Evolutionary conservation across 176 grass and related monocot genomes (phyloP), one percentile per base, ranked within the genome.

Genomic region (Luzula sylvatica): DNA sequence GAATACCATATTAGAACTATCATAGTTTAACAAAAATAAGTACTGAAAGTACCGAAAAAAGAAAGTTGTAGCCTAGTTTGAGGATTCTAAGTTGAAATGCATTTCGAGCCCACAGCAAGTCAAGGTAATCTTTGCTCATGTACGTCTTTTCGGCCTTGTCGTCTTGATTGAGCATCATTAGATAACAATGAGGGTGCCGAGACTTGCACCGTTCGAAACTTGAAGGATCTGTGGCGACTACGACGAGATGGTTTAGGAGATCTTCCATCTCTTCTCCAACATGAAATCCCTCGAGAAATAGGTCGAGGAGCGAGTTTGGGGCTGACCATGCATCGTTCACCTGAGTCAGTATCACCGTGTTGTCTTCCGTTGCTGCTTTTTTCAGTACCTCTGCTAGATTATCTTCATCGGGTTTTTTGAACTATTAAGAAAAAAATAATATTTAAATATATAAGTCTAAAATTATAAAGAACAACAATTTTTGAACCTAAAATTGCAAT

Each of bases 221-320:
- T 24, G 63, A 59, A 4, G 23, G 26, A 64, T 88, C 84, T 70
- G 78, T 32, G 26, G 79, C 70, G 18, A 88, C 79, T 7, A 88
- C 46, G 13, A 88, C 56, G 7, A 88, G 42, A 65, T 88, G 84
- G 5, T 72, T 26, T 1, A 75, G 26, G 1, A 88, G 43, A 52
- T 83, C 66, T 4, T 65, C 46, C 21, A 75, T 71, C 19, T 63
- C 74, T 58, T 79, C 29, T 5, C 84, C 84, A 6, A 59, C 58
- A 7, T 49, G 66, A 65, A 88, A 83, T 55, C 84, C 74, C 74
- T 88, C 84, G 2, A 83, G 79, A 72, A 83, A 88, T 3, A 59
- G 45, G 72, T 83, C 84, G 25, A 88, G 50, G 55, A 88, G 66
- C 20, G 84, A 88, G 11, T 72, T 72, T 14, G 66, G 66, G 29